A percentile compares a stretch with the other conserved stretches of the same genome.
phyloP scores from a whole-genome alignment of 441 rosid genomes.

The Iberis amara region DNA sequence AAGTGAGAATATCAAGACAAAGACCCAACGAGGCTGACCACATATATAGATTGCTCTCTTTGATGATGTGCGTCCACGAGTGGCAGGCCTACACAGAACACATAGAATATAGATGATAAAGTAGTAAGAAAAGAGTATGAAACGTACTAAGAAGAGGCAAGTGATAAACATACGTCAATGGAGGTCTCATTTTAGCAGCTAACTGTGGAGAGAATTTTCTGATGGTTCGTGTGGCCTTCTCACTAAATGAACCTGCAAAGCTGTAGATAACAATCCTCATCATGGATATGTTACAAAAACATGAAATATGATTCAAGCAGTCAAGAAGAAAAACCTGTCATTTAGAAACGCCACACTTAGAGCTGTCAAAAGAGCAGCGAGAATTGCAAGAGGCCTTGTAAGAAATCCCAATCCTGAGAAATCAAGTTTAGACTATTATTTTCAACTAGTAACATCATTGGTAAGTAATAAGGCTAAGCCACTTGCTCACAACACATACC shows the following conservation, averaged over 20 bases:
- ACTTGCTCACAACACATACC: constrained; percentile 38
- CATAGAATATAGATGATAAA: neutral
- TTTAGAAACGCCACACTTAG: constrained; percentile 73
- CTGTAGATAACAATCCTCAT: constrained; percentile 41
- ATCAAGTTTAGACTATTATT: neutral
- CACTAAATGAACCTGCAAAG: constrained; percentile 90
- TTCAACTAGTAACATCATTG: no score
- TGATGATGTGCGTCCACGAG: constrained; percentile 90
- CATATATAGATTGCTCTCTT: constrained; percentile 80
- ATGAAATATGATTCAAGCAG: no score
- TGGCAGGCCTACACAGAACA: constrained; percentile 67
- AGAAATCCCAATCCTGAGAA: constrained; percentile 74
- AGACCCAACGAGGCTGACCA: constrained; percentile 92
- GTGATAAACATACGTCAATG: constrained; percentile 53
- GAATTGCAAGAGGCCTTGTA: constrained; percentile 71
- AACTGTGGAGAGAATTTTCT: constrained; percentile 86
- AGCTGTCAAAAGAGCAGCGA: constrained; percentile 67
- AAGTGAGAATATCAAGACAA: constrained; percentile 58
- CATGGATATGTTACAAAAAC: neutral
- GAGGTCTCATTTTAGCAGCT: constrained; percentile 97
- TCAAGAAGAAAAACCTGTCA: constrained; percentile 52
- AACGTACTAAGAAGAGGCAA: constrained; percentile 6
- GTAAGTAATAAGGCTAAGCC: neutral
- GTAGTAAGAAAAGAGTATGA: constrained; percentile 8
- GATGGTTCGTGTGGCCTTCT: constrained; percentile 77